Evolutionary conservation across 192 early-diverging fungal species (phyloP), one percentile per base, ranked within the genome.

Genomic region (Gamsiella multidivaricata): DNA sequence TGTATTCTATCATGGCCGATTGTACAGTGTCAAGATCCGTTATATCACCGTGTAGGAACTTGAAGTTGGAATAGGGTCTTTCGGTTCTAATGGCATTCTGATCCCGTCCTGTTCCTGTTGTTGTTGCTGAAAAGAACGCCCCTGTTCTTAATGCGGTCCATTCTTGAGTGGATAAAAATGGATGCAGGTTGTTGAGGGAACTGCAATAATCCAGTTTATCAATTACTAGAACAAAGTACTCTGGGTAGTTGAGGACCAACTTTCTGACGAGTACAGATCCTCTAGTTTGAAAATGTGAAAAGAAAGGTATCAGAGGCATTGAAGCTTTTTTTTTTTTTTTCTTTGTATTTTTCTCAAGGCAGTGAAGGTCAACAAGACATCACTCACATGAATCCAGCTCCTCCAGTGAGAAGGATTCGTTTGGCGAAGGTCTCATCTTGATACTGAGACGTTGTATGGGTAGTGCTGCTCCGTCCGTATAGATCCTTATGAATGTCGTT

Each of bases 181-280:
- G 55, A 20, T 69, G 81, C 9, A 93, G 64, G 62, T 88, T 91
- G 53, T 84, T 85, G 23, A 86, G 55, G 3, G 89, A 90, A 18
- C 91, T 87, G 67, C 93, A 93, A 62, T 94, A 94, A 25, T 94
- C 93, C 18, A 94, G 80, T 64, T 91, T 93, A 62, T 94, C 93
- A 28, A 92, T 81, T 22, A 85, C 88, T 41, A 84, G 70, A 41
- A 93, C 83, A 63, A 84, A 81, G 69, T 88, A 93, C 53, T 91
- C 83, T 22, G 93, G 92, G 63, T 91, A 91, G 51, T 83, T 79
- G 3, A 82, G 70, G 15, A 88, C 87, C 17, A 94, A 69, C 53
- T 88, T 87, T 23, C 83, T 68, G 26, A 88, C 89, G 11, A 93
- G 76, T 52, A 88, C 87, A 26, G 88, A 88, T 23, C 86, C 92